Base-by-base conservation (phyloP, 75 land plant genomes). In the Isoetes taiwanensis region DNA sequence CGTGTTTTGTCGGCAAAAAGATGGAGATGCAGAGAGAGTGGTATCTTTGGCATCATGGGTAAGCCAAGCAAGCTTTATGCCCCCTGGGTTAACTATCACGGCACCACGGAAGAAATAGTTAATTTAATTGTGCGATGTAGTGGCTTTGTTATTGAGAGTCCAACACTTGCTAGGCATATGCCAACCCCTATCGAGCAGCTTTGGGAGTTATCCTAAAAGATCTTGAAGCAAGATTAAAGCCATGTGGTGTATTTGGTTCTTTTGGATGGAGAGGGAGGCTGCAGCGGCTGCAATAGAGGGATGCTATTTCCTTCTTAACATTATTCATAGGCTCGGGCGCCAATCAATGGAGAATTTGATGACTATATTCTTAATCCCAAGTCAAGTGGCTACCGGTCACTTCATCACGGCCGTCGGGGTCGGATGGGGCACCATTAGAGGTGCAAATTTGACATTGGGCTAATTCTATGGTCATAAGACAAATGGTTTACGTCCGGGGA, bases 211-310 rank as follows among this genome's bases (percentile, higher is more conserved):
- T 46, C 25, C 50, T 46, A 8, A 46, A n/a, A 6, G 50, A 46
- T 19, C 16, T 23, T 23, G 23, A 5, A 19, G 50, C 50, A 46
- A 46, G 50, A 46, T 6, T 8, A 46, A 46, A 46, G n/a, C 50
- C 50, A 8, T 46, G 50, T 46, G 50, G 50, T 46, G 50, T 46
- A 6, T 46, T 46, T n/a, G 50, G 50, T 6, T 46, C 50, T 3
- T 46, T 46, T 46, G 50, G 50, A 8, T 46, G 50, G 50, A 46
- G 50, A 19, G 50, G 50, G n/a, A n/a, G n/a, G n/a, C n/a, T n/a
- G n/a, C n/a, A n/a, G n/a, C n/a, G n/a, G n/a, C n/a, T n/a, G n/a
- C n/a, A n/a, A n/a, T n/a, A n/a, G n/a, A n/a, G n/a, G n/a, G n/a
- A n/a, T n/a, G n/a, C n/a, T n/a, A n/a, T n/a, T n/a, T n/a, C n/a